Evolutionary conservation across 306 rosid species (phyloP), one percentile per base, ranked within the genome.

Genomic region (Medicago ruthenica): DNA sequence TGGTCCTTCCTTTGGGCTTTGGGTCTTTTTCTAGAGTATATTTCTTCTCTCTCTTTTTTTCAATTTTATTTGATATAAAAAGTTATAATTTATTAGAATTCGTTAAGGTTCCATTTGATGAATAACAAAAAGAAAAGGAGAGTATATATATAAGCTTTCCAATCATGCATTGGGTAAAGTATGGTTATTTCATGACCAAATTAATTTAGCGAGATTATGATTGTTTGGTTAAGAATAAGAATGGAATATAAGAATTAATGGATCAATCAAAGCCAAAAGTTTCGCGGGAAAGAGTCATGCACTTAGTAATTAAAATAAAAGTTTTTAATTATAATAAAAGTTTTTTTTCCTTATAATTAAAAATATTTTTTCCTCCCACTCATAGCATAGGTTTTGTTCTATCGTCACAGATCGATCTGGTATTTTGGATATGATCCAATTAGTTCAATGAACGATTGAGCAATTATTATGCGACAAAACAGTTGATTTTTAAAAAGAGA

Each of bases 181-280:
- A 72, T 67, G 62, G 47, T 40, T 42, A 71, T 76, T 76, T 74
- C 59, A 85, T 78, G 61, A 70, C 42, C 73, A 75, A 67, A 86
- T 83, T 82, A 86, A 86, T 73, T 64, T 54, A 18, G 48, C 16
- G 55, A 37, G 12, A 41, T 20, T 14, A 73, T 39, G 71, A 53
- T 21, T 84, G 47, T 86, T 84, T 41, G 66, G 15, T 61, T 70
- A 64, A 63, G 83, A 81, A 77, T 74, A 50, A 61, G 85, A 70
- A 83, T 72, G 67, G 71, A 62, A 70, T 63, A 68, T 40, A 60
- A 81, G 68, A 71, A 12, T 58, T 12, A 58, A 59, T 70, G 84
- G 54, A 70, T 81, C 74, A 81, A 86, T 81, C 76, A 81, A 84
- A 84, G 87, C 89, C 92, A 70, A 72, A 86, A 84, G 68, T 27